Base-by-base conservation (phyloP, 345 rosid genomes). In the Gossypium herbaceum region DNA sequence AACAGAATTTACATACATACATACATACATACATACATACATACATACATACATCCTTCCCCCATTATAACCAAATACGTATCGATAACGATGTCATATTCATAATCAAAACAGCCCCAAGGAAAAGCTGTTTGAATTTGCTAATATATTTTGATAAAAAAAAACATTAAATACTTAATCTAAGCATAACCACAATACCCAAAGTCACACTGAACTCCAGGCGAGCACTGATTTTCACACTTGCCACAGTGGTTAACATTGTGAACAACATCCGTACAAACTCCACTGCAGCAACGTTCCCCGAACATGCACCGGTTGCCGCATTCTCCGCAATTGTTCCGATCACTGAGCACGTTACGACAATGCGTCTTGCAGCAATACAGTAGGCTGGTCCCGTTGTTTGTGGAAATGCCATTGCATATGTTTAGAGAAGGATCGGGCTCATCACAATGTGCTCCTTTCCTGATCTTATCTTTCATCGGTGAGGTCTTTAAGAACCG, bases 321-420 rank as follows among this genome's bases (percentile, higher is more conserved):
- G 13, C 97, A 91, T 9, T 8, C 16, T 1, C 96, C 93, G 9
- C 96, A 89, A 74, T 91, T 85, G 76, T 89, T 85, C 86, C 20
- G 7, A 77, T 91, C 96, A 5, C 89, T 74, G 7, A 81, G 80
- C 34, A 86, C 72, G 62, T 91, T 86, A 7, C 90, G 72, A 76
- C 96, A 92, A 76, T 89, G 96, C 12, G 13, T 84, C 90, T 88
- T 88, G 91, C 97, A 93, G 59, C 97, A 93, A n/a, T 82, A 56
- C 25, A 92, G 78, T 39, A 86, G 73, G 74, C 85, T 75, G 1
- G 90, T 89, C 56, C 92, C 92, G 1, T 88, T 86, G 84, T 89
- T 89, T 0, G 89, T 91, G 0, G 76, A 60, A 6, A 89, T 78
- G 0, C 94, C 91, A 13, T 89, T 77, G 74, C 98, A 89, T 17